Conservation (phyloP, 2,329 filamentous ascomycete species). For the Colletotrichum sp. region DNA sequence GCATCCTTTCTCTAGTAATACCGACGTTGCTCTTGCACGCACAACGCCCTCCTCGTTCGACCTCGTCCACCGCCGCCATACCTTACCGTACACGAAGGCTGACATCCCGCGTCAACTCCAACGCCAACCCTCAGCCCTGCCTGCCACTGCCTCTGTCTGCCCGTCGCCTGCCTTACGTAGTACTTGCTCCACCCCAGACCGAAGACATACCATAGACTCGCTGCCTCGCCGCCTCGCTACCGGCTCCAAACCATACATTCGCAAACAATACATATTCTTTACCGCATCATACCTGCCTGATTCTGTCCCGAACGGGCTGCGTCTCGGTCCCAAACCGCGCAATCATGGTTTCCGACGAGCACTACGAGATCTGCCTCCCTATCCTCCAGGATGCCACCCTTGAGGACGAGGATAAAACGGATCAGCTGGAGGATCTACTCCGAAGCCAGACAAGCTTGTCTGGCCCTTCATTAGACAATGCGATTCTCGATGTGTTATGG, state of each 20-base stretch:
- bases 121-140: neutral
- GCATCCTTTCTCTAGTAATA: neutral
- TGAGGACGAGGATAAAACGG: conserved; percentile 95
- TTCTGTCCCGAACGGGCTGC: neutral
- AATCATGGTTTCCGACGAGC: conserved; percentile 88
- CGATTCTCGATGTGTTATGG: conserved; percentile 90
- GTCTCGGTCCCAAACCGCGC: conserved; percentile 25
- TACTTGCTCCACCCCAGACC: conserved; percentile 17
- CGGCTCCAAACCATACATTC: conserved; percentile 8
- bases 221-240: conserved; percentile 15
- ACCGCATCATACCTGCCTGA: conserved; percentile 4
- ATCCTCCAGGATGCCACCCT: conserved; percentile 82
- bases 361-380: conserved; percentile 90
- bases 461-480: conserved; percentile 84
- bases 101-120: conserved; percentile 9
- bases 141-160: neutral
- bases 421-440: conserved; percentile 82
- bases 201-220: conserved; percentile 17
- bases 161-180: conserved; percentile 16
- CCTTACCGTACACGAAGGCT: conserved; percentile 1
- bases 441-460: conserved; percentile 77
- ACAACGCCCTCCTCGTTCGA: neutral
- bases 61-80: neutral
- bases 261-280: conserved; percentile 16
- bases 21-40: neutral